Conservation (phyloP, 345 rosid genomes). For the Crucihimalaya himalaica region DNA sequence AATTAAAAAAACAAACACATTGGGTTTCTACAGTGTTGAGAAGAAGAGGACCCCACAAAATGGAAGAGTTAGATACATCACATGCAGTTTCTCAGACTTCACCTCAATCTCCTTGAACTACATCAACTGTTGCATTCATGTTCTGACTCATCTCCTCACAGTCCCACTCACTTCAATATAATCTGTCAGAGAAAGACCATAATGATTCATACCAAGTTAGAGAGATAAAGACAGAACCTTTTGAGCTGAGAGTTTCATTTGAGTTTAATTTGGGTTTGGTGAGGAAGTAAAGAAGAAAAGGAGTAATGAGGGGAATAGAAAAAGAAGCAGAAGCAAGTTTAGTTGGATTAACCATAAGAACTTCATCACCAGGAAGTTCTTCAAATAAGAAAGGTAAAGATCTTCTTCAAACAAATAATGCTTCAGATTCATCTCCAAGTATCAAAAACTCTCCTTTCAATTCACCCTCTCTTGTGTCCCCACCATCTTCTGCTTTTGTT, state of each 20-base stretch:
- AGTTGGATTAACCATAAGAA: slow-evolving; percentile 63
- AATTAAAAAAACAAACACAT: slow-evolving; percentile 26
- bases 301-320: slow-evolving; percentile 33
- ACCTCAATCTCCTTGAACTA: slow-evolving; percentile 39
- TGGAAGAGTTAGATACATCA: slow-evolving; percentile 57
- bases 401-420: slow-evolving; percentile 25
- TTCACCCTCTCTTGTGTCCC: slow-evolving; percentile 84
- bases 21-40: slow-evolving; percentile 38
- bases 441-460: slow-evolving; percentile 55
- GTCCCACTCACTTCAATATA: slow-evolving; percentile 48
- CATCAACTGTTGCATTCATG: slow-evolving; percentile 72
- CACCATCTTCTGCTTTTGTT: slow-evolving; percentile 92
- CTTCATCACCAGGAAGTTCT: slow-evolving; percentile 46
- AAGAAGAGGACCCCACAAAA: slow-evolving; percentile 60
- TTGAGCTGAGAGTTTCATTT: slow-evolving; percentile 33
- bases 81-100: slow-evolving; percentile 58
- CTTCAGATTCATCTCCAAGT: slow-evolving; percentile 54
- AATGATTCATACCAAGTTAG: slow-evolving; percentile 36
- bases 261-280: slow-evolving; percentile 11
- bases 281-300: slow-evolving; percentile 14
- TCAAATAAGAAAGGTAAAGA: slow-evolving; percentile 45
- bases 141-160: slow-evolving; percentile 49
- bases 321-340: slow-evolving; percentile 46
- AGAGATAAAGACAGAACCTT: slow-evolving; percentile 38
- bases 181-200: slow-evolving; percentile 46